Base-by-base conservation (phyloP, 257 asterid genomes). In the Salvia miltiorrhiza region DNA sequence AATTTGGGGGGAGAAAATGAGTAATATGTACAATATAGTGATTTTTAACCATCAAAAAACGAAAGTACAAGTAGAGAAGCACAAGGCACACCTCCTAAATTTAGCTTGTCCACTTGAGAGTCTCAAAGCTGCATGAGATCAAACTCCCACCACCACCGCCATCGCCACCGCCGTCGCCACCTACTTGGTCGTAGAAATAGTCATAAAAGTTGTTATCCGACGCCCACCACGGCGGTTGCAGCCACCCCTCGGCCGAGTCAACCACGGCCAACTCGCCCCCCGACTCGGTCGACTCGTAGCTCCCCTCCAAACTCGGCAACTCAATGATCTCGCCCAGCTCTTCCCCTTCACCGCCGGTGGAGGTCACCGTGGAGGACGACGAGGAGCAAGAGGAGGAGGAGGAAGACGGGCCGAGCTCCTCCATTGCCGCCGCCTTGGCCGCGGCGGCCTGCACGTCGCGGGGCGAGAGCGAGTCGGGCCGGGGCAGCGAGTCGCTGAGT, bases 371-470 rank as follows among this genome's bases (percentile, higher is more conserved):
- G 0, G 58, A 32, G 20, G 67, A 40, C 49, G 79, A 26, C 0
- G 80, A 66, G 1, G 69, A 72, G 2, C 73, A 47, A 0, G 64
- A 32, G n/a, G 69, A 69, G 1, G 70, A 59, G 0, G 76, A 21
- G 5, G 78, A 39, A 0, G 26, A 4, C 0, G 72, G 19, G 44
- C 50, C n/a, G 57, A 75, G 87, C 49, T 80, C 92, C 72, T 75
- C 86, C 95, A 86, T 88, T 23, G 87, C 80, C 35, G 95, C 95
- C 55, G 95, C 95, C 69, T 88, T 76, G 11, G 88, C 90, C 17
- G 95, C 95, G 49, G 95, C 95, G 10, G 82, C 85, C 49, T 85
- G 92, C 12, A 88, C 85, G 76, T 85, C 90, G 20, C 71, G 58
- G 5, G 95, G 90, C 10, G 87, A 79, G 0, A 67, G 73, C 28